Evolutionary conservation across 768 basidiomycete genomes (phyloP).

Genomic region (Goffeauzyma gilvescens): DNA sequence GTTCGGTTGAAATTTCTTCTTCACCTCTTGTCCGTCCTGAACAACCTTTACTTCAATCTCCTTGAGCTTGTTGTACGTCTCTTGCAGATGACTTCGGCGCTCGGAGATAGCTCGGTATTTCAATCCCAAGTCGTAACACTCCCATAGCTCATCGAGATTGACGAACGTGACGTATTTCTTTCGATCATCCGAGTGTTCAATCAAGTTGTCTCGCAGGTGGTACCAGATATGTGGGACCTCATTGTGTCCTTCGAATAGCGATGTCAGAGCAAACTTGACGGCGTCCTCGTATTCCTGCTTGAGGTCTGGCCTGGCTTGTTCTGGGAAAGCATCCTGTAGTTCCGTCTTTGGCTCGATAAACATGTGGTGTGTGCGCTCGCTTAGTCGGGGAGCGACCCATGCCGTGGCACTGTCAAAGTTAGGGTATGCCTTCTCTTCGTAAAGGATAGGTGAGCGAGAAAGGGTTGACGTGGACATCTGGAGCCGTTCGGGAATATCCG

Average conservation of each 20-base stretch:
- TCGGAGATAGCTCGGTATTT: conserved; percentile 73
- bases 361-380: conserved; percentile 48
- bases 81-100: conserved; percentile 44
- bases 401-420: conserved; percentile 64
- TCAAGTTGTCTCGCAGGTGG: conserved; percentile 79
- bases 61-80: conserved; percentile 47
- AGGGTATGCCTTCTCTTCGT: conserved; percentile 39
- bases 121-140: conserved; percentile 69
- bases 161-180: conserved; percentile 30
- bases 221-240: conserved; percentile 93
- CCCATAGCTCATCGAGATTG: conserved; percentile 65
- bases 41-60: conserved; percentile 35
- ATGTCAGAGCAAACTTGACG: conserved; percentile 57
- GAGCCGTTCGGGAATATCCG: conserved; percentile 89
- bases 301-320: conserved; percentile 41
- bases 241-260: conserved; percentile 66
- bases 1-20: too few relatives aligned
- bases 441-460: conserved; percentile 35
- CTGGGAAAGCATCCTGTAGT: conserved; percentile 15
- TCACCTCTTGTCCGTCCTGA: too few relatives aligned
- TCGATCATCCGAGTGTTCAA: conserved; percentile 21
- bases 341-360: conserved; percentile 40
- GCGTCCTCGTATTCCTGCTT: conserved; percentile 39
- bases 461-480: conserved; percentile 71
- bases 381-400: conserved; percentile 70